Evolutionary conservation across 768 basidiomycete species (phyloP), one percentile per base, ranked within the genome.

Genomic region (Pisolithus sp.): DNA sequence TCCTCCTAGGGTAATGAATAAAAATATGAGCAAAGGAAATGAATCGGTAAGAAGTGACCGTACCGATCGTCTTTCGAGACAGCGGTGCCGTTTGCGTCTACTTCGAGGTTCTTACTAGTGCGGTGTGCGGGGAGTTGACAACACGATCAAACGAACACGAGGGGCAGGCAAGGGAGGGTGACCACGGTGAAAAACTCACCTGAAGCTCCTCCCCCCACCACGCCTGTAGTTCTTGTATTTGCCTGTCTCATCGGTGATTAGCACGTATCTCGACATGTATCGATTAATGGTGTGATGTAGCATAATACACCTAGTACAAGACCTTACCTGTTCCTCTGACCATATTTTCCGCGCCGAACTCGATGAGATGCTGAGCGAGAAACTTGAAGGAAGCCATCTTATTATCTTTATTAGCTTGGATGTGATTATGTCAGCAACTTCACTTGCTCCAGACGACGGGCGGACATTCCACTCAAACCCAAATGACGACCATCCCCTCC

Each of bases 191-290:
- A 28, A n/a, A 12, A 50, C 64, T 47, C 61, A 86, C 82, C 89
- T 89, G 69, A 93, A 94, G 65, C 73, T 83, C 54, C 92, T 80
- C 48, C 92, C 92, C 36, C 92, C 92, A 58, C 92, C 92, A 48
- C 92, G 88, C 64, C 85, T 88, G 58, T 82, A 15, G n/a, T 12
- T 76, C 77, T 93, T 93, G 73, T 80, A 90, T 69, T 86, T 89
- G 55, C 90, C 89, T 83, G 58, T 6, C 21, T 6, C 46, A 31
- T 36, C n/a, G 20, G 34, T 18, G 13, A 12, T 47, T 20, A 47
- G 30, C 30, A 5, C 34, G 12, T 34, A 13, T 34, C 12, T 34
- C 34, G 13, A 15, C 34, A 15, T 34, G 12, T 15, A 34, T 13
- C 30, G 34, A 34, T 34, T 34, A 2, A 15, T 15, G 13, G 12